Conservation (phyloP, 2,329 filamentous ascomycete genomes). For the Aspergillus brunneoviolaceus region DNA sequence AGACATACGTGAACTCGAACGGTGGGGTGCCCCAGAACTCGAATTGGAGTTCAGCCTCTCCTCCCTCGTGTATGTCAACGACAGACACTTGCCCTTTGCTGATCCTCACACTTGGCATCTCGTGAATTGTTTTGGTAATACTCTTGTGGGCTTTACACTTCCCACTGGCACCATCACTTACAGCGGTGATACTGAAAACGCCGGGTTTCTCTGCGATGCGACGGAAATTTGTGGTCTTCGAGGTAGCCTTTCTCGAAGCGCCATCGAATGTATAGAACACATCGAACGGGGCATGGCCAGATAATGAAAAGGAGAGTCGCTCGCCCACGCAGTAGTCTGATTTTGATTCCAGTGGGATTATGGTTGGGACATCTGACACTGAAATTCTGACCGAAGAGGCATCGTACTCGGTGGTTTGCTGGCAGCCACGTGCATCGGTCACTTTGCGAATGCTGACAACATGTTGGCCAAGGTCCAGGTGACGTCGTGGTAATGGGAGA, state of each 20-base stretch:
- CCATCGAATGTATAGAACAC: conserved; percentile 89
- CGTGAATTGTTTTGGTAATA: conserved; percentile 81
- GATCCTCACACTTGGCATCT: conserved; percentile 86
- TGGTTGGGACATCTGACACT: conserved; percentile 88
- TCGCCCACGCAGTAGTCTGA: conserved; percentile 94
- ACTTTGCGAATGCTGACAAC: conserved; percentile 87
- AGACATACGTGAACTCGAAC: conserved; percentile 80
- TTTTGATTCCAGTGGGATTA: conserved; percentile 80
- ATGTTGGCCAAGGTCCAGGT: conserved; percentile 85
- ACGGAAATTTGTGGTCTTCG: conserved; percentile 74
- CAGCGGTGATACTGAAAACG: conserved; percentile 78
- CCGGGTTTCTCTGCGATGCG: conserved; percentile 91
- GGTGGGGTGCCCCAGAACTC: conserved; percentile 94
- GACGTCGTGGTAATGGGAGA: conserved; percentile 79
- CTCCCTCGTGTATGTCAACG: conserved; percentile 95
- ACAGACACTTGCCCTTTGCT: conserved; percentile 77
- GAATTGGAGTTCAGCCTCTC: conserved; percentile 88
- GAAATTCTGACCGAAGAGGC: conserved; percentile 82
- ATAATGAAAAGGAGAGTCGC: conserved; percentile 85
- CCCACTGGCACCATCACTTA: conserved; percentile 79
- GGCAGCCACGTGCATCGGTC: conserved; percentile 81
- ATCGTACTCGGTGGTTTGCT: conserved; percentile 69
- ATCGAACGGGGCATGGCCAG: conserved; percentile 87
- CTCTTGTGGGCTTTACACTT: conserved; percentile 80
- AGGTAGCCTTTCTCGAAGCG: conserved; percentile 71